Evolutionary conservation across 768 basidiomycete genomes (phyloP).

Genomic region (Saitozyma podzolica): DNA sequence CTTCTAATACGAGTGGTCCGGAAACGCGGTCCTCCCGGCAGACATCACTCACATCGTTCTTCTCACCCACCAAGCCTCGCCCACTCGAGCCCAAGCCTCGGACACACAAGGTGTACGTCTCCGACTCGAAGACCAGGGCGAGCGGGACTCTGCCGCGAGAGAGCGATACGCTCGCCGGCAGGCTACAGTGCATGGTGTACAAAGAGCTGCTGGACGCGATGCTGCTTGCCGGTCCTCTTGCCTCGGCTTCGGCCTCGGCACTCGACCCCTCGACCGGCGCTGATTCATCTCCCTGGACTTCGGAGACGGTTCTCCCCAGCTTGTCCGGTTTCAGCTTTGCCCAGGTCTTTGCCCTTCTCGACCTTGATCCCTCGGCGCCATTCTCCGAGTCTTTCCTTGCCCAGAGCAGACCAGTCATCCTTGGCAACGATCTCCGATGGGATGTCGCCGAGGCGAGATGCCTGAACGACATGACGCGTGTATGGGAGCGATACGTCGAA

Average conservation of each 20-base stretch:
- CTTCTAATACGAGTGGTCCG: background rate
- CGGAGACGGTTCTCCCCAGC: slow-evolving; percentile 16
- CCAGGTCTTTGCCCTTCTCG: slow-evolving; percentile 37
- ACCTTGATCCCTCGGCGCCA: slow-evolving; percentile 22
- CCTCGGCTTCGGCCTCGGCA: background rate
- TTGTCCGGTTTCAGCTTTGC: slow-evolving; percentile 29
- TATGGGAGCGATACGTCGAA: slow-evolving; percentile 42
- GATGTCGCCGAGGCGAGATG: slow-evolving; percentile 19
- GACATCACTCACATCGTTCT: slow-evolving; percentile 31
- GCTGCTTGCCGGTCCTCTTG: slow-evolving; percentile 15
- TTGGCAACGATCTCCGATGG: slow-evolving; percentile 40
- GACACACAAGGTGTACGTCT: slow-evolving; percentile 47
- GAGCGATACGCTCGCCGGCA: slow-evolving; percentile 48
- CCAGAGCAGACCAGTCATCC: slow-evolving; percentile 40
- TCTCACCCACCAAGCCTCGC: slow-evolving; percentile 25
- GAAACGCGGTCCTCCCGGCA: slow-evolving; percentile 18
- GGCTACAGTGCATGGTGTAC: slow-evolving; percentile 53
- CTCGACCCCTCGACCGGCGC: background rate
- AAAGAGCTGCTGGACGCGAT: slow-evolving; percentile 51
- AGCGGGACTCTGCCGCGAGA: slow-evolving; percentile 44
- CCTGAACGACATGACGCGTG: slow-evolving; percentile 31
- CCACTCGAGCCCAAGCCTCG: slow-evolving; percentile 9
- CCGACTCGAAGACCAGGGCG: slow-evolving; percentile 53
- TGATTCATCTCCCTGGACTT: background rate
- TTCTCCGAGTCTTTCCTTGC: slow-evolving; percentile 46